Conservation (phyloP, 2,329 filamentous ascomycete genomes). For the Epichloe scottii region DNA sequence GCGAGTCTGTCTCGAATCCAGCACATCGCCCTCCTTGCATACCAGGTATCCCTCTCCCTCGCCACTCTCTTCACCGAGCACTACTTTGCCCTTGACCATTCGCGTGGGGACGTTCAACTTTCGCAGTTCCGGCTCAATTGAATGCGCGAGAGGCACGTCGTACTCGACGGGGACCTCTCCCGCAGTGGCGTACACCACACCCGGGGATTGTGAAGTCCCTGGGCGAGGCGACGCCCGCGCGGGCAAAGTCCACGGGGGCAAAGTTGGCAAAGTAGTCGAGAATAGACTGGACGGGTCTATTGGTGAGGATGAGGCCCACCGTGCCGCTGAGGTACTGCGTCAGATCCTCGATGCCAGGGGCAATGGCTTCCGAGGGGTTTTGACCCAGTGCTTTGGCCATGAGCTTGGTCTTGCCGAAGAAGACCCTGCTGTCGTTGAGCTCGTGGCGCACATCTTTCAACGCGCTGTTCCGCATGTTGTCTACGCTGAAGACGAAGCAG, state of each 20-base stretch:
- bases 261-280: conserved; percentile 60
- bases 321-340: conserved; percentile 61
- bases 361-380: conserved; percentile 64
- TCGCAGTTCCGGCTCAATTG: conserved; percentile 78
- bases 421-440: conserved; percentile 64
- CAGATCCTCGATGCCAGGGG: conserved; percentile 63
- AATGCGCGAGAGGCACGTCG: conserved; percentile 79
- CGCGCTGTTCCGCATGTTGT: conserved; percentile 97
- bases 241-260: conserved; percentile 74
- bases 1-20: conserved; percentile 87
- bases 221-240: conserved; percentile 65
- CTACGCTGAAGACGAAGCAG: conserved; percentile 85
- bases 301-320: conserved; percentile 84
- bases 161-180: conserved; percentile 70
- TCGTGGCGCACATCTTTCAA: conserved; percentile 82
- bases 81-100: conserved; percentile 78
- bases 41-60: conserved; percentile 53
- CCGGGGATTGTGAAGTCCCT: conserved; percentile 70
- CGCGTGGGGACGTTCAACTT: conserved; percentile 82
- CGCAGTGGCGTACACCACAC: conserved; percentile 67
- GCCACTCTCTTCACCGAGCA: conserved; percentile 49
- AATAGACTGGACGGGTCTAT: conserved; percentile 56
- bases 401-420: conserved; percentile 99
- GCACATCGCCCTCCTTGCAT: conserved; percentile 70
- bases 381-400: conserved; percentile 90